These are phyloP conservation scores for Taphrina populina DNA, from an alignment of 1,139 yeast genomes.

Conservation along the genomic window DNA sequence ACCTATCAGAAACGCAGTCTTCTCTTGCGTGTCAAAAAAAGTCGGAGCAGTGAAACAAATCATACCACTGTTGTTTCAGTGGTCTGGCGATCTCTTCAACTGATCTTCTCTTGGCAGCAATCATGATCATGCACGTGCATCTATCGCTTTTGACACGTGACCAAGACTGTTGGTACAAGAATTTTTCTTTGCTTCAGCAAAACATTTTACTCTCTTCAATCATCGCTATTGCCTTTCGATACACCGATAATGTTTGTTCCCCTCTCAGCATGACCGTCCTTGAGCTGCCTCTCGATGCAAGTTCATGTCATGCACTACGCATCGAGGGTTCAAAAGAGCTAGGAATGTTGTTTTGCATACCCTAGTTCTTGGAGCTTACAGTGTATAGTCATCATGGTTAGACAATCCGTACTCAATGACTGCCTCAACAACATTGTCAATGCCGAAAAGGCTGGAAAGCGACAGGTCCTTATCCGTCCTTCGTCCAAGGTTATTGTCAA, in stretches of 20 bases:
- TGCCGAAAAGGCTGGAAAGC: constrained; percentile 99
- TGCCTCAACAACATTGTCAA: constrained; percentile 98
- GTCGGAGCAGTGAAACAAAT: too few species aligned
- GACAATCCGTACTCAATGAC: constrained; percentile 87
- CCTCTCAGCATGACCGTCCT: neutral
- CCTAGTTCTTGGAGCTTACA: constrained; percentile 26
- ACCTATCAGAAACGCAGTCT: too few species aligned
- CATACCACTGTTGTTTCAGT: too few species aligned
- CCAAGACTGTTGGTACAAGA: too few species aligned
- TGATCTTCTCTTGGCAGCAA: too few species aligned
- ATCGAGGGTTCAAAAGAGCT: constrained; percentile 16
- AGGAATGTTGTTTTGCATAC: constrained; percentile 27
- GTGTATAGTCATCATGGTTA: constrained; percentile 23
- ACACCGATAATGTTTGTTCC: constrained; percentile 23
- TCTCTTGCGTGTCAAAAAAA: too few species aligned
- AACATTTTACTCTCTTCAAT: neutral
- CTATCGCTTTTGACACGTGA: too few species aligned
- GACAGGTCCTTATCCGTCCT: constrained; percentile 98
- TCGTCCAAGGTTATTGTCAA: constrained; percentile 97
- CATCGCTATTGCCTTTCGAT: constrained; percentile 13
- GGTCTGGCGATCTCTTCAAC: too few species aligned
- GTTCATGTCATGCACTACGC: constrained; percentile 1
- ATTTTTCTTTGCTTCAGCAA: too few species aligned
- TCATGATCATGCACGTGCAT: too few species aligned
- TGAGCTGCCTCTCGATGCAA: constrained; percentile 17